Base-by-base conservation (phyloP, 306 rosid genomes). In the Quercus agrifolia region DNA sequence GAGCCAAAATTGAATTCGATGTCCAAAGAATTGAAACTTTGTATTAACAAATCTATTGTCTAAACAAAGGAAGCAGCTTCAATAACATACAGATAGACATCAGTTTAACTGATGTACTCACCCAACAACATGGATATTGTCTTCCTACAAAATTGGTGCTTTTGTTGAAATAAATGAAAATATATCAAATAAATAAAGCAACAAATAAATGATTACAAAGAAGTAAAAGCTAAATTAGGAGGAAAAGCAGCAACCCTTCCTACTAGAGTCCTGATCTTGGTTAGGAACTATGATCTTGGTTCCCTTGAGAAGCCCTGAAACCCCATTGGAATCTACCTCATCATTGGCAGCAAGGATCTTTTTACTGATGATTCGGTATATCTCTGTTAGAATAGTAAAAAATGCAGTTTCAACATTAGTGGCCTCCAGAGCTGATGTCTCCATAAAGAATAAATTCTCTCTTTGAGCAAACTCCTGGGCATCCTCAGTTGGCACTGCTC, bases 361-460 rank as follows among this genome's bases (percentile, higher is more conserved):
- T 89, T 86, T 92, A 74, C 92, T 87, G 70, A 91, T 86, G 15
- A 91, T 86, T 73, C 86, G 80, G 81, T 94, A 94, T 71, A 91
- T 92, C 88, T 92, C 92, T 8, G 86, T 85, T 73, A 94, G 80
- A 75, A 94, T 86, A 0, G 94, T 92, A 56, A 94, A 77, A 74
- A 94, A 94, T 20, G 97, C 90, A 8, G 97, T 88, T 74, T 94
- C 98, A 12, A 94, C 97, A 56, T 94, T 94, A 35, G 97, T 94
- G 46, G 98, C 81, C 74, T 94, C 93, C 8, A 92, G 92, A 28
- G 98, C 98, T 14, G 97, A 94, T 69, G 97, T 94, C 86, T 94
- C 98, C 95, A 88, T 94, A 56, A 94, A 94, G 84, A 94, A 94
- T 13, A 94, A 88, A 78, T 94, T 94, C 81, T 94, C 98, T 83